A percentile compares a stretch with the other conserved stretches of the same genome.
Conservation (phyloP, 2,329 filamentous ascomycete species). For the Hymenoscyphus fructigenus region DNA sequence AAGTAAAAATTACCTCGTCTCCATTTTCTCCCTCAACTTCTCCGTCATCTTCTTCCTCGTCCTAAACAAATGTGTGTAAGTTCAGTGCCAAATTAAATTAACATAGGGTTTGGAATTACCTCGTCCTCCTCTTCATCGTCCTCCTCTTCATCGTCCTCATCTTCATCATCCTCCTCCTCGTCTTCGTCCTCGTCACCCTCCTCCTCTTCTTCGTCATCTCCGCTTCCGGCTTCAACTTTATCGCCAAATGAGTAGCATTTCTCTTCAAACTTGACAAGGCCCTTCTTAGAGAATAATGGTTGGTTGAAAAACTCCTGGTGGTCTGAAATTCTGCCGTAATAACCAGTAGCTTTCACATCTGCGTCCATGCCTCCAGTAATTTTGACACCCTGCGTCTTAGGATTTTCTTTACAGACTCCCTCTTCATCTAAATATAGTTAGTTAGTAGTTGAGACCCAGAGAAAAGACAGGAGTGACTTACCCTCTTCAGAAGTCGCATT, state of each 20-base stretch:
- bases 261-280: background rate
- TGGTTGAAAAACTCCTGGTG: background rate
- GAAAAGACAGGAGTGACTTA: background rate
- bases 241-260: background rate
- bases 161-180: background rate
- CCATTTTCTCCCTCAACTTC: no score
- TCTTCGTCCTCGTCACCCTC: no score
- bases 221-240: background rate
- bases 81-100: no score
- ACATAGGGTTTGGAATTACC: no score
- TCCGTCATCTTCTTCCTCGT: no score
- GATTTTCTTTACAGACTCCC: background rate
- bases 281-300: background rate
- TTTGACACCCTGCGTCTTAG: background rate
- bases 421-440: background rate
- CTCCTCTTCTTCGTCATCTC: constrained; percentile 7
- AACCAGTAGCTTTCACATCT: constrained; percentile 4
- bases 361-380: background rate
- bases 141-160: constrained; percentile 8
- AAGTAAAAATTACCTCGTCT: no score
- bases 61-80: no score
- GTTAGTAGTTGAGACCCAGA: background rate
- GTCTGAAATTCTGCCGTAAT: background rate
- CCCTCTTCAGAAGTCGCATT: constrained; percentile 4
- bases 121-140: constrained; percentile 7